Conservation (phyloP, 345 rosid species). For the Populus deltoides region DNA sequence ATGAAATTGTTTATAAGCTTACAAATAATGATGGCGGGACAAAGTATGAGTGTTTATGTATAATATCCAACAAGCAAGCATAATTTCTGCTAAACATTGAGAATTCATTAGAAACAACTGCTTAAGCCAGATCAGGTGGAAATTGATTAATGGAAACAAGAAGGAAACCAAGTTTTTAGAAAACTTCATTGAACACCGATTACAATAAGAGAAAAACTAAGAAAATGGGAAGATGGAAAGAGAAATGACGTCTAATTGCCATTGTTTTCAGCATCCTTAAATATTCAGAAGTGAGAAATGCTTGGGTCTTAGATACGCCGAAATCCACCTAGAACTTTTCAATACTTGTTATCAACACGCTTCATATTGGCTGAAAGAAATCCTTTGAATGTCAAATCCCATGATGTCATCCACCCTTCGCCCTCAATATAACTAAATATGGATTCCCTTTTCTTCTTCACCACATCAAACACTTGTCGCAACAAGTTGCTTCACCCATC, state of each 20-base stretch:
- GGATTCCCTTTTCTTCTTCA: not conserved
- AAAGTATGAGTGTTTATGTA: not conserved
- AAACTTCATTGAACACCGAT: not conserved
- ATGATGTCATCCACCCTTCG: not conserved
- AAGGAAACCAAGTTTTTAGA: not conserved
- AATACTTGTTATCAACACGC: not conserved
- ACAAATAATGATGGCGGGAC: not conserved
- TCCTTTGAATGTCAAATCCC: not conserved
- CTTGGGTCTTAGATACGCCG: not conserved
- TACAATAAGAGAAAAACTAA: not conserved
- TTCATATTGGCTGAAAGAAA: too few species aligned
- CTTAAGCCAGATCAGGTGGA: not conserved
- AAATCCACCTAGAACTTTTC: not conserved
- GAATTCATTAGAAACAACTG: not conserved
- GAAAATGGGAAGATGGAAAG: not conserved
- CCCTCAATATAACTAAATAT: not conserved
- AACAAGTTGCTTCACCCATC: too few species aligned
- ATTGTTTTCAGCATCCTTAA: not conserved
- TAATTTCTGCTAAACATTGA: not conserved
- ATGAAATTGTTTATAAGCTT: not conserved
- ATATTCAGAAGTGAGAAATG: not conserved
- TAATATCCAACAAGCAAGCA: not conserved
- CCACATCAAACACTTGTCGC: too few species aligned
- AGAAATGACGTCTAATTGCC: not conserved
- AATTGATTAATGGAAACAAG: not conserved